Evolutionary conservation across 2,329 filamentous ascomycete species (phyloP).

Genomic region (Penicillium vulpinum): DNA sequence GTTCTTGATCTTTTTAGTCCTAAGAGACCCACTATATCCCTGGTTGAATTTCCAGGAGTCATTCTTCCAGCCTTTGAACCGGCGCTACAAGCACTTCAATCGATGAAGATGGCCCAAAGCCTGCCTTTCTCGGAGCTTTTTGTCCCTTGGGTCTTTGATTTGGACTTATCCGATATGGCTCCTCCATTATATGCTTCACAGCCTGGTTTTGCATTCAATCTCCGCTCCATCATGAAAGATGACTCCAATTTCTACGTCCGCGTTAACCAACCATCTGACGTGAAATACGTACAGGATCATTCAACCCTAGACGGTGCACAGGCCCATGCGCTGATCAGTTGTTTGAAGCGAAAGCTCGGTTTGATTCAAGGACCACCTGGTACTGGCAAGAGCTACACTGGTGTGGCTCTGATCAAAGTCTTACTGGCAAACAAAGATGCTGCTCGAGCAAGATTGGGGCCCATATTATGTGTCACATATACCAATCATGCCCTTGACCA

Average conservation of each 20-base stretch:
- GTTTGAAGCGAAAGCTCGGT: slow-evolving; percentile 19
- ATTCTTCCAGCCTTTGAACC: slow-evolving; percentile 60
- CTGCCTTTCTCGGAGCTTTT: slow-evolving; percentile 54
- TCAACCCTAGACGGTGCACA: slow-evolving; percentile 26
- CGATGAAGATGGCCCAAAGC: slow-evolving; percentile 46
- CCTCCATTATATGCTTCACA: slow-evolving; percentile 55
- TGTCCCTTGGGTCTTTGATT: slow-evolving; percentile 21
- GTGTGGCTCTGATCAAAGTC: slow-evolving; percentile 31
- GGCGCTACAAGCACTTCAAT: slow-evolving; percentile 58
- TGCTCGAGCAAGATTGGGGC: slow-evolving; percentile 38
- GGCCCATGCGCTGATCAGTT: slow-evolving; percentile 18
- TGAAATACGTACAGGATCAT: slow-evolving; percentile 16
- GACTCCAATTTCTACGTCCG: slow-evolving; percentile 21
- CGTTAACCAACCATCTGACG: slow-evolving; percentile 12
- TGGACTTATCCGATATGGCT: slow-evolving; percentile 31
- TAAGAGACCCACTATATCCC: slow-evolving; percentile 20
- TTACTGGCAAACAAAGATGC: slow-evolving; percentile 27
- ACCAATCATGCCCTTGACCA: slow-evolving; percentile 59
- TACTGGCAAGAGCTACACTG: slow-evolving; percentile 31
- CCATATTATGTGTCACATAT: slow-evolving; percentile 52
- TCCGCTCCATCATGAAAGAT: slow-evolving; percentile 30
- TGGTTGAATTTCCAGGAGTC: slow-evolving; percentile 65
- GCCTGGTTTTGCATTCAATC: slow-evolving; percentile 51
- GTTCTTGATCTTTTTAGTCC: slow-evolving; percentile 19
- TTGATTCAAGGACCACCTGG: slow-evolving; percentile 33